Conservation (phyloP, 768 basidiomycete genomes). For the Leccinum disarticulatum region DNA sequence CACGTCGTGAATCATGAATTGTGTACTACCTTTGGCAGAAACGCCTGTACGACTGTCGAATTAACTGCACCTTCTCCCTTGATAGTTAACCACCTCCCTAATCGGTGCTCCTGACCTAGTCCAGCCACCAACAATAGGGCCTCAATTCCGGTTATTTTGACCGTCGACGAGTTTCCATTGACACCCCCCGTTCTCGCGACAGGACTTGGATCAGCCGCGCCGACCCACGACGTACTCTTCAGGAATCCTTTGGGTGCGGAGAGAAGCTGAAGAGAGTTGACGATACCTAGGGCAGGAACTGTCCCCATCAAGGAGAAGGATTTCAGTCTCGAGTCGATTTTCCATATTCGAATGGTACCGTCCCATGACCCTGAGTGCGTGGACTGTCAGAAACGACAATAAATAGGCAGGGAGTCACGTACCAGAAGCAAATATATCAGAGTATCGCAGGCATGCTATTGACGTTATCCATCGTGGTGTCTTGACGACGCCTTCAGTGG, state of each 20-base stretch:
- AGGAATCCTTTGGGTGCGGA: slow-evolving; percentile 44
- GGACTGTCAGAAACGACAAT: slow-evolving; percentile 4
- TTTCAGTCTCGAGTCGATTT: slow-evolving; percentile 74
- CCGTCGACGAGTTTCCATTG: slow-evolving; percentile 13
- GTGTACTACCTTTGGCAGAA: slow-evolving; percentile 38
- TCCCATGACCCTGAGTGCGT: slow-evolving; percentile 83
- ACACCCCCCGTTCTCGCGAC: background rate
- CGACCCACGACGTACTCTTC: slow-evolving; percentile 45
- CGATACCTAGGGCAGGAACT: slow-evolving; percentile 69
- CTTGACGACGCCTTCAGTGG: slow-evolving; percentile 70
- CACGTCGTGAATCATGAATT: slow-evolving; percentile 6
- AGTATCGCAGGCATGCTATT: slow-evolving; percentile 79
- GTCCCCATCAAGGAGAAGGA: slow-evolving; percentile 70
- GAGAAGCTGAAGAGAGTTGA: slow-evolving; percentile 89
- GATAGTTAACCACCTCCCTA: slow-evolving; percentile 85
- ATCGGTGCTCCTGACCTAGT: slow-evolving; percentile 81
- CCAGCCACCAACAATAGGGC: slow-evolving; percentile 72
- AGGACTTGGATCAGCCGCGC: background rate
- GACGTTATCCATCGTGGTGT: slow-evolving; percentile 93
- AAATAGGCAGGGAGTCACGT: slow-evolving; percentile 17
- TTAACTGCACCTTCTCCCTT: slow-evolving; percentile 74
- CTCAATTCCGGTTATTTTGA: slow-evolving; percentile 32
- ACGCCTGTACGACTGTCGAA: slow-evolving; percentile 62
- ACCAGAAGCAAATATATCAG: slow-evolving; percentile 92
- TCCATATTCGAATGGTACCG: slow-evolving; percentile 87